phyloP scores from a whole-genome alignment of 768 basidiomycete species.

The Tulasnella sp. region DNA sequence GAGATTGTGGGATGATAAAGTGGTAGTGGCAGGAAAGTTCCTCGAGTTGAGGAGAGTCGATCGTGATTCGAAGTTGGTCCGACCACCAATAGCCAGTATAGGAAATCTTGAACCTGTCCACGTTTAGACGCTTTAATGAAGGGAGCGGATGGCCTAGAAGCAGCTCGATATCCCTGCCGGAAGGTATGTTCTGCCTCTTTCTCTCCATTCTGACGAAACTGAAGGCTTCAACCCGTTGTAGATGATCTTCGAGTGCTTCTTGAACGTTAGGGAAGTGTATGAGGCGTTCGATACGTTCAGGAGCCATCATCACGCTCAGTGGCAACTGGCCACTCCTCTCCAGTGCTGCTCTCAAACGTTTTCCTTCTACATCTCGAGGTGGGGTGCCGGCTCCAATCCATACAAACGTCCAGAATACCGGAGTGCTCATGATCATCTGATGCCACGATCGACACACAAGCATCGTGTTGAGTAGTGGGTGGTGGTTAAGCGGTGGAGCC shows the following conservation, averaged over 20 bases:
- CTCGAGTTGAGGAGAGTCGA: not conserved
- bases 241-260: not conserved
- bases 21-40: not conserved
- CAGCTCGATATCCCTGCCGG: not conserved
- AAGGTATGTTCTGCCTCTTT: not conserved
- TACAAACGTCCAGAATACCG: not conserved
- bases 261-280: not conserved
- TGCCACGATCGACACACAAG: not conserved
- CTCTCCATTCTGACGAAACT: not conserved
- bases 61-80: not conserved
- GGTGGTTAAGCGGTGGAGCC: no score
- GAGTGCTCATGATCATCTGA: not conserved
- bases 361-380: not conserved
- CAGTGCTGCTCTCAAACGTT: not conserved
- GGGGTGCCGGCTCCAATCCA: not conserved
- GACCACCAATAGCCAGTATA: not conserved
- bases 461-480: not conserved
- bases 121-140: not conserved
- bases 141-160: not conserved
- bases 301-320: not conserved
- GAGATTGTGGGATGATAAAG: not conserved
- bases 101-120: not conserved
- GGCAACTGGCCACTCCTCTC: not conserved
- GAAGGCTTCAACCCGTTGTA: not conserved
- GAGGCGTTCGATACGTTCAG: not conserved